These are phyloP conservation scores for Balansia obtecta DNA, from an alignment of 2,329 filamentous ascomycete genomes.

Conservation along the genomic window DNA sequence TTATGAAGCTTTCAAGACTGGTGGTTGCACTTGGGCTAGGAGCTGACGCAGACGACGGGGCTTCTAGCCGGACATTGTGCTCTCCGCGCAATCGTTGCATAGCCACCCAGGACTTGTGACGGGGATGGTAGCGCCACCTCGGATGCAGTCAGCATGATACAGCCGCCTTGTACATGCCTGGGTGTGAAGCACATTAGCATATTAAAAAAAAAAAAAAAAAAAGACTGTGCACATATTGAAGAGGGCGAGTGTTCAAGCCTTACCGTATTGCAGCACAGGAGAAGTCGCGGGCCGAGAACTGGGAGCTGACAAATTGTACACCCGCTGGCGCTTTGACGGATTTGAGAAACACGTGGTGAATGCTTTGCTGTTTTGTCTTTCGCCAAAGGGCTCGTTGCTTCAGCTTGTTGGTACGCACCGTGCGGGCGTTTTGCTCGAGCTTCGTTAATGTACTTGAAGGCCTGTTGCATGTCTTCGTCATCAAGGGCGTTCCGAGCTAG, in stretches of 20 bases:
- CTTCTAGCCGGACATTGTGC: slow-evolving; percentile 14
- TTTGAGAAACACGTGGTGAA: slow-evolving; percentile 21
- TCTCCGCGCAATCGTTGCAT: slow-evolving; percentile 29
- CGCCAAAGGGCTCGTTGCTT: background rate
- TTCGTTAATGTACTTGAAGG: slow-evolving; percentile 29
- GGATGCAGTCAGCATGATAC: slow-evolving; percentile 37
- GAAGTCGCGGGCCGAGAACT: slow-evolving; percentile 32
- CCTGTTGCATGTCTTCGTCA: slow-evolving; percentile 30
- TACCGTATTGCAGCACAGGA: slow-evolving; percentile 40
- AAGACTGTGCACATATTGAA: background rate
- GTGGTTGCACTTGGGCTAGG: background rate
- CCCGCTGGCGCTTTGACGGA: slow-evolving; percentile 30
- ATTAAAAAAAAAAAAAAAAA: background rate
- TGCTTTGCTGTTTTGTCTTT: slow-evolving; percentile 11
- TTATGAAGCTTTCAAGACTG: background rate
- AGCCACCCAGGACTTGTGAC: slow-evolving; percentile 26
- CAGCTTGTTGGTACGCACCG: background rate
- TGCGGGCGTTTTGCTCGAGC: slow-evolving; percentile 20
- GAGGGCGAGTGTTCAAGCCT: slow-evolving; percentile 9
- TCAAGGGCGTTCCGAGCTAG: slow-evolving; percentile 35
- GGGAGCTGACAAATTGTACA: slow-evolving; percentile 35
- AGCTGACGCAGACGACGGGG: background rate
- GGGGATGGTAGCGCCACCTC: slow-evolving; percentile 21
- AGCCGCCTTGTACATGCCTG: slow-evolving; percentile 31
- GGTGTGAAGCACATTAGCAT: background rate